A percentile compares a stretch with the other conserved stretches of the same genome.
Conservation (phyloP, 129 eudicot genomes). For the Tagetes patula region DNA sequence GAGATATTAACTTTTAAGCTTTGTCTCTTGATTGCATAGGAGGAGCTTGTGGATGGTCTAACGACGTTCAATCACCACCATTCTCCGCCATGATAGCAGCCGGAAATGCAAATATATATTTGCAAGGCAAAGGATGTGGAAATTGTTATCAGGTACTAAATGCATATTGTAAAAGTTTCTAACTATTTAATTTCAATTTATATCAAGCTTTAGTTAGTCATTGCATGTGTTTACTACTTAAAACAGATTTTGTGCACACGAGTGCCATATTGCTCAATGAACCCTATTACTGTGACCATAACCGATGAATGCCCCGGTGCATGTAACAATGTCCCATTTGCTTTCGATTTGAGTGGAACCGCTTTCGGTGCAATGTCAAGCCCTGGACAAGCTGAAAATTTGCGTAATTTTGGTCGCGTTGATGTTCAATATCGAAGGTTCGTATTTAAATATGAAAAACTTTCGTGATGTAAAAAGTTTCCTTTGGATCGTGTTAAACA, state of each 20-base stretch:
- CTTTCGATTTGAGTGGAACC: constrained; percentile 50
- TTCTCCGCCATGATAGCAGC: constrained; percentile 46
- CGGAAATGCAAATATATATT: constrained; percentile 40
- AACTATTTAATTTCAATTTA: not conserved
- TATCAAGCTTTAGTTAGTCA: not conserved
- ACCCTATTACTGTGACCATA: constrained; percentile 40
- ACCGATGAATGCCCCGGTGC: constrained; percentile 52
- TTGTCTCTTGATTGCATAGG: constrained; percentile 20
- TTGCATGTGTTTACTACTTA: not conserved
- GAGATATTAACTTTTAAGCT: not conserved
- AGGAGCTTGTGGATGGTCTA: constrained; percentile 49
- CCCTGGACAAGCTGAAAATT: constrained; percentile 38
- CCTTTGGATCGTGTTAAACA: no score
- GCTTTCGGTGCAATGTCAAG: constrained; percentile 53
- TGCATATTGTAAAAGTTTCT: not conserved
- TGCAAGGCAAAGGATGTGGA: constrained; percentile 48
- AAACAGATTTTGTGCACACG: constrained; percentile 41
- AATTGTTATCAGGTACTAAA: constrained; percentile 41
- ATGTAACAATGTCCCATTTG: constrained; percentile 32
- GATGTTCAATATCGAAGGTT: constrained; percentile 44
- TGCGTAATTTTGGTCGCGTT: constrained; percentile 41
- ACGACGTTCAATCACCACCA: constrained; percentile 36
- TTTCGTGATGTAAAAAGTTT: not conserved
- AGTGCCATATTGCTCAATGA: constrained; percentile 40
- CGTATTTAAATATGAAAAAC: not conserved